These are phyloP conservation scores for Blepharisma stoltei DNA, from an alignment of 73 alveolate genomes.

Conservation along the genomic window DNA sequence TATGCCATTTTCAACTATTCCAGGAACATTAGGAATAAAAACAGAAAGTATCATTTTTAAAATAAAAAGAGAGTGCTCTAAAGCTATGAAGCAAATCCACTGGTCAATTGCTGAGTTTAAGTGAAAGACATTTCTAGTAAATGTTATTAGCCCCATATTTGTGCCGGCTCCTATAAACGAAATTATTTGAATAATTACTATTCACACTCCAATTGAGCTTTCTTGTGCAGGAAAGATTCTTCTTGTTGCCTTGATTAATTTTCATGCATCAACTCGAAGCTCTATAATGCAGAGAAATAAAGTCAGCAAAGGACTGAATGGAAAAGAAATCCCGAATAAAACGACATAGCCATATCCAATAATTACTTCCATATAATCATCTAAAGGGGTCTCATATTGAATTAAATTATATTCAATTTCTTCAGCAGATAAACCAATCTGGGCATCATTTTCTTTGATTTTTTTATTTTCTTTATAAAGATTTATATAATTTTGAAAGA, in stretches of 20 bases:
- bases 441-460: not conserved
- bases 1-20: not conserved
- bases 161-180: slow-evolving; percentile 2
- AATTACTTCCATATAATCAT: slow-evolving; percentile 21
- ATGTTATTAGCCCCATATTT: slow-evolving; percentile 15
- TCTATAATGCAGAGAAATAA: not conserved
- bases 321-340: slow-evolving; percentile 7
- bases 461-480: not conserved
- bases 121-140: slow-evolving; percentile 16
- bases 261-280: slow-evolving; percentile 14
- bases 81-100: not conserved
- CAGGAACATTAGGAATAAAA: slow-evolving; percentile 25
- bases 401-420: not conserved
- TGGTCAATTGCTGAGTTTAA: not conserved
- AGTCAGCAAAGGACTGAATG: not conserved
- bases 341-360: slow-evolving; percentile 1
- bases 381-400: not conserved
- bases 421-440: not conserved
- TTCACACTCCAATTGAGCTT: slow-evolving; percentile 4
- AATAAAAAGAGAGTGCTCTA: slow-evolving; percentile 13
- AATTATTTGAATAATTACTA: not conserved
- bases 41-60: slow-evolving; percentile 12
- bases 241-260: not conserved
- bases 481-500: not conserved
- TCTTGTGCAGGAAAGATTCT: slow-evolving; percentile 29